Conservation (phyloP, 108 stramenopile species). For the Conticribra guillardii region DNA sequence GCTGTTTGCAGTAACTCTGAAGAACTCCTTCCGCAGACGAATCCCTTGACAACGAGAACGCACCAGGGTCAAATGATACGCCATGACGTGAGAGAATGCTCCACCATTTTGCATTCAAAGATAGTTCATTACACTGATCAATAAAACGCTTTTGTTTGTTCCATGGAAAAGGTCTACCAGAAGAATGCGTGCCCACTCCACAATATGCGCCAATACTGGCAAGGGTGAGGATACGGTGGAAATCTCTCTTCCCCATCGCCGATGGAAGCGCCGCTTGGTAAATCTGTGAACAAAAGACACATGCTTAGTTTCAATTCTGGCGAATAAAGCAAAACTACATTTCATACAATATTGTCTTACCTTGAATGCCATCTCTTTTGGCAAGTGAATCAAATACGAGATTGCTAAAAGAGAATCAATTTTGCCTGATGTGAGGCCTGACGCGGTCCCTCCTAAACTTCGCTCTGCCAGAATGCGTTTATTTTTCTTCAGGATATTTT, state of each 20-base stretch:
- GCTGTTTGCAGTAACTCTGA: conserved; percentile 37
- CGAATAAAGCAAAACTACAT: no score
- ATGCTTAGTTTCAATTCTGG: background rate
- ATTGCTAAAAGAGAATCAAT: conserved; percentile 76
- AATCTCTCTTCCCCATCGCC: conserved; percentile 79
- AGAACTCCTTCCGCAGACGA: conserved; percentile 37
- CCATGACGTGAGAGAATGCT: conserved; percentile 49
- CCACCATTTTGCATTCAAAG: conserved; percentile 77
- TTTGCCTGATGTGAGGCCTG: conserved; percentile 70
- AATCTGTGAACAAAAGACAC: conserved; percentile 29
- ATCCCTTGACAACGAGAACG: conserved; percentile 47
- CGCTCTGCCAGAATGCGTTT: conserved; percentile 59
- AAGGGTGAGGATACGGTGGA: conserved; percentile 58
- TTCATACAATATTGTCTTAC: conserved; percentile 10
- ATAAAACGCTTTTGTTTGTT: conserved; percentile 69
- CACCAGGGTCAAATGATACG: conserved; percentile 69
- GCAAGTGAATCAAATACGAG: conserved; percentile 66
- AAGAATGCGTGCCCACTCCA: conserved; percentile 45
- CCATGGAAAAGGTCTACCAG: conserved; percentile 55
- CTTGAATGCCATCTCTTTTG: conserved; percentile 77
- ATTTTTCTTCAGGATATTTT: conserved; percentile 16
- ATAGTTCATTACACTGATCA: conserved; percentile 67
- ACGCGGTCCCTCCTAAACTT: conserved; percentile 75
- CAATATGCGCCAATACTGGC: conserved; percentile 72
- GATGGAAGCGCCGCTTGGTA: conserved; percentile 79